Percentiles rank a stretch among this genome's conserved stretches.
phyloP scores from a whole-genome alignment of 192 early-diverging fungal genomes.

The Umbelopsis vinacea region DNA sequence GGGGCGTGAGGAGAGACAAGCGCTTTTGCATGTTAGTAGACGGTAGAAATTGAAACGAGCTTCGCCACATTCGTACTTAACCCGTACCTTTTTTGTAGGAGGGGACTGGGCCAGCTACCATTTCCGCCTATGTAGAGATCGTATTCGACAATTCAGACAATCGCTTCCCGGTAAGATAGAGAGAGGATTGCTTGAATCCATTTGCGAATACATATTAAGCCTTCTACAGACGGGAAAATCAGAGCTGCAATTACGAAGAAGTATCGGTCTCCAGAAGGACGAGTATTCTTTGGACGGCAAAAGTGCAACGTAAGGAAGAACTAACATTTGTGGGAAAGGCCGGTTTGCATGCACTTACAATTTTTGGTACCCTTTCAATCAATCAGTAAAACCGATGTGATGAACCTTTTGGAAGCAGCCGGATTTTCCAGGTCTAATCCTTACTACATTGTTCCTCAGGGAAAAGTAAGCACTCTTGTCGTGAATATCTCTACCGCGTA shows the following conservation, averaged over 20 bases:
- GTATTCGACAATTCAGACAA: constrained; percentile 97
- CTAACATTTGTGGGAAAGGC: neutral
- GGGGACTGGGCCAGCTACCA: constrained; percentile 87
- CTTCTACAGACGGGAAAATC: constrained; percentile 79
- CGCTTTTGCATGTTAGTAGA: constrained; percentile 80
- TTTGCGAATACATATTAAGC: neutral
- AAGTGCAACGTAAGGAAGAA: constrained; percentile 69
- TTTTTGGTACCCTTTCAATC: neutral
- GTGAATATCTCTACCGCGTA: neutral
- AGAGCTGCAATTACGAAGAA: constrained; percentile 87
- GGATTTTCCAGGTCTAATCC: constrained; percentile 97
- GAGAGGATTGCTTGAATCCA: neutral
- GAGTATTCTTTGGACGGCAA: constrained; percentile 98
- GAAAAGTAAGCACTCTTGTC: constrained; percentile 62
- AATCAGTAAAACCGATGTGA: constrained; percentile 85
- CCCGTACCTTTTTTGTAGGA: constrained; percentile 43
- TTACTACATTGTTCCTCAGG: constrained; percentile 99
- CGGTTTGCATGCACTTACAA: neutral
- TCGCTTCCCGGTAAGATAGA: constrained; percentile 78
- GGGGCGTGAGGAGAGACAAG: constrained; percentile 90
- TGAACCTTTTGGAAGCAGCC: constrained; percentile 92
- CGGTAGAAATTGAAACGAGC: neutral
- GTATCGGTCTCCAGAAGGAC: constrained; percentile 96
- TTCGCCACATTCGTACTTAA: constrained; percentile 40
- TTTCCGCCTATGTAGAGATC: constrained; percentile 95